These are phyloP conservation scores for Phylloporus arenicola DNA, from an alignment of 768 basidiomycete genomes.

Conservation along the genomic window DNA sequence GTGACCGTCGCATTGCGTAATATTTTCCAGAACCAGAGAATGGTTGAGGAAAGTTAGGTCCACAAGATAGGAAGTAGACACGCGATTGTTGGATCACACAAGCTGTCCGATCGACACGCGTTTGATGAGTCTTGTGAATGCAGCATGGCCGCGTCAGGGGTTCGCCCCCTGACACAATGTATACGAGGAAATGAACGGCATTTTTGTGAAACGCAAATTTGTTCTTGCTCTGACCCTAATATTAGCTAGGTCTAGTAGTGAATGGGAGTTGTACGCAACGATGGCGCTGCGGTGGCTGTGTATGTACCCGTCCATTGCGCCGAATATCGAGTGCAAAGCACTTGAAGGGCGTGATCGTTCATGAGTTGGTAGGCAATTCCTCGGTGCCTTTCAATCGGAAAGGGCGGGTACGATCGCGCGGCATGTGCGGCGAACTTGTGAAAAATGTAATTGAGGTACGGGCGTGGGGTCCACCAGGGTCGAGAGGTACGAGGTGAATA, in stretches of 20 bases:
- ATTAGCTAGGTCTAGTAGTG: too few relatives aligned
- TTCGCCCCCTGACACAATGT: slow-evolving; percentile 10
- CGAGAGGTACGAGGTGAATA: too few relatives aligned
- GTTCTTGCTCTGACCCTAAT: slow-evolving; percentile 6
- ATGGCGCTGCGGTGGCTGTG: slow-evolving; percentile 12
- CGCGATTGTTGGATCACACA: not conserved
- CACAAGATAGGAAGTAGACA: not conserved
- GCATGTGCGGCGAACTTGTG: slow-evolving; percentile 13
- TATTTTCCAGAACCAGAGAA: too few relatives aligned
- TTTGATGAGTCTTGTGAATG: slow-evolving; percentile 19
- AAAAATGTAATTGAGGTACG: slow-evolving; percentile 9
- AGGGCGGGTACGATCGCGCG: slow-evolving; percentile 14
- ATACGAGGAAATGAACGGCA: slow-evolving; percentile 24
- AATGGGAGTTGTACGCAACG: slow-evolving; percentile 1
- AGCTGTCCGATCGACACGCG: slow-evolving; percentile 13
- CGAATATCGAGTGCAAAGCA: slow-evolving; percentile 9
- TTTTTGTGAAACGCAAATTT: slow-evolving; percentile 15
- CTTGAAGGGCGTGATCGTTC: not conserved
- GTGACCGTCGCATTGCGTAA: too few relatives aligned
- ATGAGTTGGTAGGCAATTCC: slow-evolving; percentile 4
- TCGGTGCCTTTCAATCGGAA: slow-evolving; percentile 15
- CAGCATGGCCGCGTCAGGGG: slow-evolving; percentile 23
- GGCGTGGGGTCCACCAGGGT: too few relatives aligned
- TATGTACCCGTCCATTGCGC: slow-evolving; percentile 4
- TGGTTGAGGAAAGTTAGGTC: not conserved